Evolutionary conservation across 768 basidiomycete species (phyloP), one percentile per base, ranked within the genome.

Genomic region (Guyanaporus albipodus): DNA sequence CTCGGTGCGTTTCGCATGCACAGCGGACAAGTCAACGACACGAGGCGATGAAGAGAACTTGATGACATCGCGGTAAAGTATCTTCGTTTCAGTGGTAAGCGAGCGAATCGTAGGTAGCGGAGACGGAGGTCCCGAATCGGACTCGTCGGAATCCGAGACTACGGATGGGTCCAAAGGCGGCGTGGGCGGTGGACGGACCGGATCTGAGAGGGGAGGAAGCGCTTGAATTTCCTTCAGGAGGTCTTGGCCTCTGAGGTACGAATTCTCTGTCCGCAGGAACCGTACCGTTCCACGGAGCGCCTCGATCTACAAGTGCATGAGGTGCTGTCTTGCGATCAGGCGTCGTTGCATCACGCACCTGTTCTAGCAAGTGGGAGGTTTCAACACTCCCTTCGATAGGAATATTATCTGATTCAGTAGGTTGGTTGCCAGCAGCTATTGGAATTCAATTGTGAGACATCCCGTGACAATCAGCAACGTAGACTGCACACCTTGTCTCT

Each of bases 181-280:
- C 2, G 87, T 86, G 6, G 80, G 74, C 10, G 71, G 52, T 37
- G 81, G 70, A 29, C 66, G 62, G 49, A 72, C 49, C 10, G 75
- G 73, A 39, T 72, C 72, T 4, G 76, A 71, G n/a, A 90, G 78
- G 0, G 72, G 71, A 15, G 87, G 87, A 0, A 98, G 73, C 6
- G 80, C 60, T 52, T 86, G 80, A 45, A 98, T 83, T 56, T 91
- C 88, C 42, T 78, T 76, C 48, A 97, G 80, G 0, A 98, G 77
- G 57, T 94, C 91, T 64, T 91, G 89, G 3, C 92, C 91, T 62
- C 88, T 93, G 68, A 98, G 83, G 62, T 90, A 92, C 3, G 90
- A 79, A 63, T 98, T 98, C 67, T 98, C 94, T 28, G 77, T 83
- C 19, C 94, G 83, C n/a, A 99, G 74, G 80, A 88, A 97, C 17